Conservation (phyloP, 2,329 filamentous ascomycete genomes). For the Coniosporium tulheliwenetii region DNA sequence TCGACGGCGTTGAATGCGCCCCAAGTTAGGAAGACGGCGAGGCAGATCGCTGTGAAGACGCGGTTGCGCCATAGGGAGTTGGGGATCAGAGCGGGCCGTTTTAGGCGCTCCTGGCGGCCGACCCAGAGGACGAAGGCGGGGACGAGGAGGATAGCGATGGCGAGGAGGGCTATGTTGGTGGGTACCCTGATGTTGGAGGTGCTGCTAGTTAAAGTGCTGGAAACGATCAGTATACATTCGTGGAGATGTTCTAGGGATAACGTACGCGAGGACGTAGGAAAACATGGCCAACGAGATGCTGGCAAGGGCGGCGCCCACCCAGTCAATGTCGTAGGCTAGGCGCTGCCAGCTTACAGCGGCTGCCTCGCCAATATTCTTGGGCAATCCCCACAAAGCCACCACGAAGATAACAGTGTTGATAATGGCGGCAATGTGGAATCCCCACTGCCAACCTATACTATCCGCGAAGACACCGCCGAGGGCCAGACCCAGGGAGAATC, state of each 20-base stretch:
- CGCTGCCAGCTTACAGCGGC: slow-evolving; percentile 5
- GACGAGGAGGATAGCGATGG: slow-evolving; percentile 25
- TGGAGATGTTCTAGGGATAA: slow-evolving; percentile 7
- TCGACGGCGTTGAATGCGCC: slow-evolving; percentile 21
- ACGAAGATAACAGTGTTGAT: slow-evolving; percentile 25
- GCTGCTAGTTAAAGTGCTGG: slow-evolving; percentile 8
- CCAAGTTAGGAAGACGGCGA: slow-evolving; percentile 21
- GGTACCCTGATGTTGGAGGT: slow-evolving; percentile 8
- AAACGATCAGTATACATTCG: background rate
- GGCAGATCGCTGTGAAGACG: slow-evolving; percentile 39
- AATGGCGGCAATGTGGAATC: slow-evolving; percentile 32
- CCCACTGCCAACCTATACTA: slow-evolving; percentile 34
- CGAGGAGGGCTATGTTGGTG: slow-evolving; percentile 22
- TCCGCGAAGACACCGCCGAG: slow-evolving; percentile 34
- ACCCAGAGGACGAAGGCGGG: slow-evolving; percentile 40
- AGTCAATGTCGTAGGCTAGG: slow-evolving; percentile 34
- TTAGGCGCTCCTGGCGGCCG: slow-evolving; percentile 27
- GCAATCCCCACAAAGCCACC: slow-evolving; percentile 20
- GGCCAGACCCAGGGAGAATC: slow-evolving; percentile 35
- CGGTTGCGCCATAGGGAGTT: slow-evolving; percentile 46
- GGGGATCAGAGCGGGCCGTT: slow-evolving; percentile 41
- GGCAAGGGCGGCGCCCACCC: slow-evolving; percentile 33
- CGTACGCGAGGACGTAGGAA: slow-evolving; percentile 38
- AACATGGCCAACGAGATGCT: slow-evolving; percentile 32
- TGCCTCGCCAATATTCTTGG: slow-evolving; percentile 11